Conservation (phyloP, 2,329 filamentous ascomycete species). For the Cephalotrichum gorgonifer region DNA sequence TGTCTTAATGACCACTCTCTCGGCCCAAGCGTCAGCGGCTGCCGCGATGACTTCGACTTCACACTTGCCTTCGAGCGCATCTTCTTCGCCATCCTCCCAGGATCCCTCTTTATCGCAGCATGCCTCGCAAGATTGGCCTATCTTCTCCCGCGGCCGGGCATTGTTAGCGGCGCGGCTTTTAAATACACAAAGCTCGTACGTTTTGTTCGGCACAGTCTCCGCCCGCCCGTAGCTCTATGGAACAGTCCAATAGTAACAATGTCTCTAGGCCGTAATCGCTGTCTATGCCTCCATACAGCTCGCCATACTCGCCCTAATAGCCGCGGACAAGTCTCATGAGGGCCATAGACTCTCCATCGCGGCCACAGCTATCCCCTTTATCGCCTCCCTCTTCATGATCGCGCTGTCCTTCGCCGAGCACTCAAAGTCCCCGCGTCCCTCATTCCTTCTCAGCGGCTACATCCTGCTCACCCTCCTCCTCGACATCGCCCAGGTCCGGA, state of each 20-base stretch:
- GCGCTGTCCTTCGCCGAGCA: constrained; percentile 25
- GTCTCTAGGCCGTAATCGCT: constrained; percentile 13
- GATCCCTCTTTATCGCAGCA: constrained; percentile 24
- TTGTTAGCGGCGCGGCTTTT: constrained; percentile 24
- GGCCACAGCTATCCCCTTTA: constrained; percentile 16
- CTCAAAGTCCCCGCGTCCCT: constrained; percentile 25
- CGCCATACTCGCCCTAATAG: constrained; percentile 18
- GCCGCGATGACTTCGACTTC: constrained; percentile 38
- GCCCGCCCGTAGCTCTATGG: not conserved
- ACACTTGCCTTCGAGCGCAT: constrained; percentile 37
- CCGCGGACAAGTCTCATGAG: constrained; percentile 8
- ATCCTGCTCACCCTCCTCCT: constrained; percentile 30
- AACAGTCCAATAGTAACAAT: not conserved
- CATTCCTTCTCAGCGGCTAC: constrained; percentile 28
- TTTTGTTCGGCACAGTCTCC: constrained; percentile 4
- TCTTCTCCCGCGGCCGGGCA: constrained; percentile 17
- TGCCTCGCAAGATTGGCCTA: constrained; percentile 21
- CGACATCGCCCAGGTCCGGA: constrained; percentile 30
- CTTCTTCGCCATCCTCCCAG: constrained; percentile 32
- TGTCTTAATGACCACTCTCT: constrained; percentile 27
- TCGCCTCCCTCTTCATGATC: constrained; percentile 18
- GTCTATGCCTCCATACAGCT: constrained; percentile 20
- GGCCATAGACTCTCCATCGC: constrained; percentile 17
- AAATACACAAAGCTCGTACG: constrained; percentile 20
- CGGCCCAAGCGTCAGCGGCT: constrained; percentile 33